Evolutionary conservation across 306 rosid genomes (phyloP).

Genomic region (Dryas alaskensis): DNA sequence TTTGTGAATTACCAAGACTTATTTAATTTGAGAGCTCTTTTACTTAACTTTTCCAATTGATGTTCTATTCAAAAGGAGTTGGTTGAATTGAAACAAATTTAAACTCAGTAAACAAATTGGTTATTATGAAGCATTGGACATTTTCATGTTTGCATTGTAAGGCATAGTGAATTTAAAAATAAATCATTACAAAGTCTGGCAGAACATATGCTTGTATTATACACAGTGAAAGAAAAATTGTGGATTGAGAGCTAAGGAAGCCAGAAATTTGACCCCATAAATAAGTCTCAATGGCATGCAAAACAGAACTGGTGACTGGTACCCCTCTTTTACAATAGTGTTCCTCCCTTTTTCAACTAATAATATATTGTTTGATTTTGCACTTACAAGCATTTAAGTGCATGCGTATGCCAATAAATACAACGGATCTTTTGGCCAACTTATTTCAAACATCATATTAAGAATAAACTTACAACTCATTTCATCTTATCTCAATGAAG

Average conservation of each 20-base stretch:
- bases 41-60: background rate
- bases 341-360: background rate
- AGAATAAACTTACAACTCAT: background rate
- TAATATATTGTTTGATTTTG: background rate
- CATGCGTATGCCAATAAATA: background rate
- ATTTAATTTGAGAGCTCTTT: background rate
- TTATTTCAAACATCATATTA: background rate
- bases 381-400: background rate
- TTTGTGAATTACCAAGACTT: background rate
- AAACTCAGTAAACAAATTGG: background rate
- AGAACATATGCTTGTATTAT: background rate
- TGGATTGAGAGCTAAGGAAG: background rate
- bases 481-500: background rate
- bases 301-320: background rate
- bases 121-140: background rate
- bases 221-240: background rate
- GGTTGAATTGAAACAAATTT: background rate
- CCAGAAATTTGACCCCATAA: background rate
- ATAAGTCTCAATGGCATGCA: background rate
- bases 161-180: background rate
- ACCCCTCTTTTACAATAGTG: background rate
- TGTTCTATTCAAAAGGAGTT: background rate
- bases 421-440: background rate
- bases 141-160: background rate
- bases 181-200: background rate